phyloP scores from a whole-genome alignment of 192 early-diverging fungal species.

The Lobosporangium transversale region DNA sequence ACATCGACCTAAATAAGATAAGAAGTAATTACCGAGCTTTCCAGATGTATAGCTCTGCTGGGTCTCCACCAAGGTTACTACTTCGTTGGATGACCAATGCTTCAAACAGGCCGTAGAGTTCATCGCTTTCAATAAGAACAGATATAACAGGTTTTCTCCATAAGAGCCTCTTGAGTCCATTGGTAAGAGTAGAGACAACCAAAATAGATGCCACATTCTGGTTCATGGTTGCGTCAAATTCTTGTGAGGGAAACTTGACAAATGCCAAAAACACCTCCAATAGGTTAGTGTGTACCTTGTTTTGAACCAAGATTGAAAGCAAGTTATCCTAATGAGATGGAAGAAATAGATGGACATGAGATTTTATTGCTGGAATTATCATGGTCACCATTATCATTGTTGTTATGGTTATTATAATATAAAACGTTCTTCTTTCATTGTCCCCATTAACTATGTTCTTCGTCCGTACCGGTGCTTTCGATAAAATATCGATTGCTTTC shows the following conservation, averaged over 20 bases:
- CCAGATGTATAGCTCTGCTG: constrained; percentile 51
- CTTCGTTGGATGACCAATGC: constrained; percentile 36
- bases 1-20: background rate
- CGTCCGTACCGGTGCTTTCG: constrained; percentile 59
- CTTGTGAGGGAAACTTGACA: constrained; percentile 31
- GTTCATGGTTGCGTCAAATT: constrained; percentile 45
- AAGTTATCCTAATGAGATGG: constrained; percentile 36
- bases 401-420: background rate
- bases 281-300: constrained; percentile 22
- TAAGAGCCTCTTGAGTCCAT: constrained; percentile 36
- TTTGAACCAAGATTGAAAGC: constrained; percentile 44
- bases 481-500: constrained; percentile 56
- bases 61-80: constrained; percentile 21
- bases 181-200: constrained; percentile 41
- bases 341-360: no score
- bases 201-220: constrained; percentile 47
- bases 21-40: constrained; percentile 23
- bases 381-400: background rate
- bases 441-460: background rate
- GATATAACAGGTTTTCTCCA: constrained; percentile 49
- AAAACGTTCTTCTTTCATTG: background rate
- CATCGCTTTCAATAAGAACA: constrained; percentile 33
- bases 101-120: constrained; percentile 38
- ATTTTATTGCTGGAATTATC: background rate
- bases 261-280: constrained; percentile 22